Conservation (phyloP, 768 basidiomycete genomes). For the Termitomyces sp. region DNA sequence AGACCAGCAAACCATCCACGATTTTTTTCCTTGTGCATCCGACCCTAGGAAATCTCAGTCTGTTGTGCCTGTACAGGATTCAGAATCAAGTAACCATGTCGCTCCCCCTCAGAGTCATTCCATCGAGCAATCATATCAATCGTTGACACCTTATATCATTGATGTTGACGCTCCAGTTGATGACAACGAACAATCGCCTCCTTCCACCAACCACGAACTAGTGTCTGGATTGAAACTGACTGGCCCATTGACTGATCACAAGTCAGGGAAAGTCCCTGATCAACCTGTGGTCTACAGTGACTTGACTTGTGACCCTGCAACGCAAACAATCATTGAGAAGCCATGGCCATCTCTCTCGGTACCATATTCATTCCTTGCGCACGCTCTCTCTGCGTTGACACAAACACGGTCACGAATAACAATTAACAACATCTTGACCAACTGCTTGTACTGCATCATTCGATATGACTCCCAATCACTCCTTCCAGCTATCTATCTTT, state of each 20-base stretch:
- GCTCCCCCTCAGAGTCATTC: neutral
- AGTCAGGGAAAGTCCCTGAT: neutral
- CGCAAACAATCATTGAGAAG: constrained; percentile 38
- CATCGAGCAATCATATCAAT: neutral
- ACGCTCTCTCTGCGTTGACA: constrained; percentile 56
- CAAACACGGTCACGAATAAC: constrained; percentile 69
- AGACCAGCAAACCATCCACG: neutral
- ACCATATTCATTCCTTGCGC: constrained; percentile 71
- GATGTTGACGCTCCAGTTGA: constrained; percentile 4
- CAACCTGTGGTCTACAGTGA: constrained; percentile 9
- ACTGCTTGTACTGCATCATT: constrained; percentile 68
- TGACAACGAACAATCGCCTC: neutral
- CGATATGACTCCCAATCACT: constrained; percentile 65
- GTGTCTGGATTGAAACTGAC: neutral
- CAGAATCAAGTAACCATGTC: neutral
- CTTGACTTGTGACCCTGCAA: constrained; percentile 47
- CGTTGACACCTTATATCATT: neutral
- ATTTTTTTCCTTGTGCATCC: neutral
- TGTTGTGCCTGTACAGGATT: neutral
- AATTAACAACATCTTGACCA: constrained; percentile 69
- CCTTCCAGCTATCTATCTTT: constrained; percentile 72
- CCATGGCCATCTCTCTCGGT: constrained; percentile 42
- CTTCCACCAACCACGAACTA: neutral
- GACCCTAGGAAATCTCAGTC: neutral
- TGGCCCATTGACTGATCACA: neutral